Conservation (phyloP, 2,329 filamentous ascomycete species). For the Trichophyton benhamiae region DNA sequence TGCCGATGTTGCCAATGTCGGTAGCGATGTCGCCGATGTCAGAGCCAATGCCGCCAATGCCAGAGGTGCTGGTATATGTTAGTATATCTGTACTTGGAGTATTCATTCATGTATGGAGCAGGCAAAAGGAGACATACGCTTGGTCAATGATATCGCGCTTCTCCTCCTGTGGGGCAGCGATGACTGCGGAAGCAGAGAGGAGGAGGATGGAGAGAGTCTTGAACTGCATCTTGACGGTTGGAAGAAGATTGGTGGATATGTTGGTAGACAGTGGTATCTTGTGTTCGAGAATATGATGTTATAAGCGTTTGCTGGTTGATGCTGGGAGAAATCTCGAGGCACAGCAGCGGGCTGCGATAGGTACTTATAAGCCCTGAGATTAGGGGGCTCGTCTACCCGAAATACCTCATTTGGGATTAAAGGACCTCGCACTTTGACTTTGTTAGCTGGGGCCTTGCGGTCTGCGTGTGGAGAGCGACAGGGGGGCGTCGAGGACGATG, state of each 20-base stretch:
- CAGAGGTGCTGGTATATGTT: background rate
- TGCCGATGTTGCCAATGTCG: conserved; percentile 3
- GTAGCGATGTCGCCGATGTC: conserved; percentile 1
- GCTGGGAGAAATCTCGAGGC: background rate
- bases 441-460: background rate
- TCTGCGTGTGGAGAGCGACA: background rate
- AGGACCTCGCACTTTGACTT: background rate
- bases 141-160: conserved; percentile 9
- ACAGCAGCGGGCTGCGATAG: background rate
- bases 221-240: conserved; percentile 16
- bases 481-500: background rate
- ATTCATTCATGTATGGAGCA: too few relatives aligned
- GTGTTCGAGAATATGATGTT: background rate
- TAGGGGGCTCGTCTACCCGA: background rate
- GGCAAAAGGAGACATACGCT: conserved; percentile 4
- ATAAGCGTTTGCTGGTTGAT: too few relatives aligned
- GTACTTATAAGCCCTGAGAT: background rate
- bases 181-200: conserved; percentile 16
- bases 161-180: conserved; percentile 9
- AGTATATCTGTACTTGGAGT: background rate
- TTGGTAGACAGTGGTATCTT: background rate
- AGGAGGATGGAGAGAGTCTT: conserved; percentile 17
- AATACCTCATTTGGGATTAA: background rate
- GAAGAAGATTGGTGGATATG: background rate
- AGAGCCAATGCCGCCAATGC: background rate